Conservation (phyloP, 306 rosid species). For the Prosopis cineraria region DNA sequence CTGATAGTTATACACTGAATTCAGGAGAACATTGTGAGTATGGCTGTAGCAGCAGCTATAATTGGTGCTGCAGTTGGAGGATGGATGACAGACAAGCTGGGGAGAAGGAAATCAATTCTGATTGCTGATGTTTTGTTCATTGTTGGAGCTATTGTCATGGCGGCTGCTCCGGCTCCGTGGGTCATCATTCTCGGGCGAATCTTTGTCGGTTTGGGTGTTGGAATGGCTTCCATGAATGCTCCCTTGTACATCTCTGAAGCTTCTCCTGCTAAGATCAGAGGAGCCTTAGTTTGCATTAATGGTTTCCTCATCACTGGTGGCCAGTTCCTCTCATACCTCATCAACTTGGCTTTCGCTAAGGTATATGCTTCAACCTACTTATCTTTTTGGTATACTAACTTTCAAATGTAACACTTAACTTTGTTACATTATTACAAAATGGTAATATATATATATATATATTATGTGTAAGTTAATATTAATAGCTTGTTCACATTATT, state of each 20-base stretch:
- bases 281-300: slow-evolving; percentile 79
- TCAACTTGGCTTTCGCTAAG: slow-evolving; percentile 79
- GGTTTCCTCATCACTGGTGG: slow-evolving; percentile 80
- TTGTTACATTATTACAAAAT: background rate
- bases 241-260: slow-evolving; percentile 90
- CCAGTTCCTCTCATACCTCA: slow-evolving; percentile 74
- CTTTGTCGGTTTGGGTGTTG: slow-evolving; percentile 86
- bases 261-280: slow-evolving; percentile 83
- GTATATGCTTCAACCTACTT: slow-evolving; percentile 42
- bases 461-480: background rate
- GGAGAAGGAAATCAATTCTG: slow-evolving; percentile 64
- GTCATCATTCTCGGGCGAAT: slow-evolving; percentile 71
- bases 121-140: slow-evolving; percentile 66
- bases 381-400: too few species aligned
- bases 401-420: background rate
- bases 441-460: too few species aligned
- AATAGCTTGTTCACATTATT: background rate
- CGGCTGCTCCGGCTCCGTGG: slow-evolving; percentile 70
- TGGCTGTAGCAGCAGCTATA: slow-evolving; percentile 92
- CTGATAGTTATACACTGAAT: background rate
- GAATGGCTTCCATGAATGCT: slow-evolving; percentile 90
- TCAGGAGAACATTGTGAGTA: slow-evolving; percentile 86
- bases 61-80: slow-evolving; percentile 93
- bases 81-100: slow-evolving; percentile 74
- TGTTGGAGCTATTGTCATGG: slow-evolving; percentile 71